These are phyloP conservation scores for Piromyces finnis DNA, from an alignment of 192 early-diverging fungal species.

Conservation along the genomic window DNA sequence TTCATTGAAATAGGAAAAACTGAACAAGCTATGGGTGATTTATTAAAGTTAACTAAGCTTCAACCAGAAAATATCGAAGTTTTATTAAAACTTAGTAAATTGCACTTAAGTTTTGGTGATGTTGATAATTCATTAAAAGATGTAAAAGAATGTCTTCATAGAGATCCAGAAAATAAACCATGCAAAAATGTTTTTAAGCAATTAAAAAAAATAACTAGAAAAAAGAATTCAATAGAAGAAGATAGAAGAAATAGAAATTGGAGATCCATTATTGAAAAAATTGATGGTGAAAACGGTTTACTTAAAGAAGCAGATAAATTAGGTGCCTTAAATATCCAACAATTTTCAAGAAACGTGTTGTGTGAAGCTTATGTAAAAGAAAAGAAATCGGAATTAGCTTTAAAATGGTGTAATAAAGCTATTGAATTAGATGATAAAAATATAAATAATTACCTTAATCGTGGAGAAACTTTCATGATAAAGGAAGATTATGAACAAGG, in stretches of 20 bases:
- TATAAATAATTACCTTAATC: conserved; percentile 46
- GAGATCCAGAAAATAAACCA: conserved; percentile 78
- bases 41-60: conserved; percentile 45
- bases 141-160: conserved; percentile 70
- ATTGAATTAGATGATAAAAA: conserved; percentile 53
- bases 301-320: not conserved
- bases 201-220: conserved; percentile 38
- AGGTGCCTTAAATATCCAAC: not conserved
- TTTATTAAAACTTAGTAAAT: conserved; percentile 40
- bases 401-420: conserved; percentile 49
- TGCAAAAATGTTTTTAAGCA: conserved; percentile 61
- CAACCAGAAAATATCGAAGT: conserved; percentile 45
- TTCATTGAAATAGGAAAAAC: conserved; percentile 50
- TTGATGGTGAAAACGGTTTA: conserved; percentile 15
- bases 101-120: conserved; percentile 52
- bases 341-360: not conserved
- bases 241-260: conserved; percentile 47
- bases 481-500: conserved; percentile 51
- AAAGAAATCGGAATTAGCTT: conserved; percentile 24
- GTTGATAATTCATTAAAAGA: conserved; percentile 41
- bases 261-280: conserved; percentile 27
- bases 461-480: conserved; percentile 49
- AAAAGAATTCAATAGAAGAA: conserved; percentile 30
- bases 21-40: conserved; percentile 73
- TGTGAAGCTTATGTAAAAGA: conserved; percentile 8